Conservation (phyloP, 805 yeast genomes). For the Starmerella gropengiesseri region DNA sequence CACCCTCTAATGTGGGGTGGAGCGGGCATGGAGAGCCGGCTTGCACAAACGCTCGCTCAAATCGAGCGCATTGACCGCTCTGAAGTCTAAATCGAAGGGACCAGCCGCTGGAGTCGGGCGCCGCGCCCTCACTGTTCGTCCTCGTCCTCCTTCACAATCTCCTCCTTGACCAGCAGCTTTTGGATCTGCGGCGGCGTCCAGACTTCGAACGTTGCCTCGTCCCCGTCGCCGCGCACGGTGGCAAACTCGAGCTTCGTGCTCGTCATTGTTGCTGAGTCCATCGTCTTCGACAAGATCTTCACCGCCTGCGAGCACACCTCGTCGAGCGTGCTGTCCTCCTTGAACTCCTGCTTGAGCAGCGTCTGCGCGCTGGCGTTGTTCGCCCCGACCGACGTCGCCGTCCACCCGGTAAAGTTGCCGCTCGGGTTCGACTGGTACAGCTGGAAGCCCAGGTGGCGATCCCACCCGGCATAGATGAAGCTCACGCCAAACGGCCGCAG, state of each 20-base stretch:
- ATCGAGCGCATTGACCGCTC: too few species aligned
- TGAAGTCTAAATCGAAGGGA: too few species aligned
- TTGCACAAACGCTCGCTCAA: too few species aligned
- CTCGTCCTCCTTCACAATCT: slow-evolving; percentile 19
- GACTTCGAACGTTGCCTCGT: slow-evolving; percentile 52
- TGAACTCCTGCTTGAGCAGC: slow-evolving; percentile 85
- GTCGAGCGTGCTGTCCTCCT: slow-evolving; percentile 52
- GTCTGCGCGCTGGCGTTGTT: slow-evolving; percentile 96
- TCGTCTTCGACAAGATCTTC: slow-evolving; percentile 85
- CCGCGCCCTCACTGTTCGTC: slow-evolving; percentile 6
- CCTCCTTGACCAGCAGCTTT: slow-evolving; percentile 51
- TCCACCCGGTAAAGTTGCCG: slow-evolving; percentile 98
- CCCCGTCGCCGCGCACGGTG: slow-evolving; percentile 34
- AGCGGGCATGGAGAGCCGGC: too few species aligned
- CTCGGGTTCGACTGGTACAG: slow-evolving; percentile 92
- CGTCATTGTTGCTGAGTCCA: slow-evolving; percentile 75
- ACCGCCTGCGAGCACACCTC: slow-evolving; percentile 83
- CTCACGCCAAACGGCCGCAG: slow-evolving; percentile 97
- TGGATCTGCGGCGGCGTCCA: slow-evolving; percentile 77
- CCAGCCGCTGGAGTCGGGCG: too few species aligned
- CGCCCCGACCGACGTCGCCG: slow-evolving; percentile 93
- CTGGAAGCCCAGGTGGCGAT: slow-evolving; percentile 81
- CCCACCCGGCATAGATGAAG: slow-evolving; percentile 91
- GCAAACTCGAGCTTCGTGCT: slow-evolving; percentile 90
- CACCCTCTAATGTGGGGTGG: too few species aligned